A percentile compares a stretch with the other conserved stretches of the same genome.
Conservation (phyloP, 192 early-diverging fungal species). For the Backusella mclennaniae region DNA sequence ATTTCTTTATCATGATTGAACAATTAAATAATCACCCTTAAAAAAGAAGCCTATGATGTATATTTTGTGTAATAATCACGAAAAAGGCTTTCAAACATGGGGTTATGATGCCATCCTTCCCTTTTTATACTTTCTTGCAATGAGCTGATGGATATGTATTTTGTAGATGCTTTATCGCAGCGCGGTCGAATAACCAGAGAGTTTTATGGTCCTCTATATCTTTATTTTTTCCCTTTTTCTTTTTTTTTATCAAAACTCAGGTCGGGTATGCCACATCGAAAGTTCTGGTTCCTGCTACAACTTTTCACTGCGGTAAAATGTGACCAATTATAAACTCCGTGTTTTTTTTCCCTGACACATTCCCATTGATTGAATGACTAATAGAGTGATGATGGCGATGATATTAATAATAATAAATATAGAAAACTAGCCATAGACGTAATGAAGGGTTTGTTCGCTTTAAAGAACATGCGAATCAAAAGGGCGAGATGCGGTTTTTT, state of each 20-base stretch:
- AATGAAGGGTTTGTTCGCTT: no score
- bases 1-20: neutral
- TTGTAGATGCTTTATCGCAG: neutral
- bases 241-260: neutral
- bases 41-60: neutral
- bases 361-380: neutral
- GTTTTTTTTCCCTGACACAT: neutral
- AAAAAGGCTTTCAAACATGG: conserved; percentile 3
- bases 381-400: neutral
- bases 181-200: no score
- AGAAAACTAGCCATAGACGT: no score
- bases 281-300: neutral
- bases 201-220: neutral
- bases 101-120: neutral
- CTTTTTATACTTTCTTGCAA: no score
- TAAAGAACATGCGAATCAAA: no score
- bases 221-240: neutral
- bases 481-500: no score
- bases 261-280: neutral
- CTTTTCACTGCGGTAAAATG: neutral
- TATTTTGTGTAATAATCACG: neutral
- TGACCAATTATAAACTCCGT: neutral
- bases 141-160: no score
- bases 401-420: neutral
- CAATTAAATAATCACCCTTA: neutral